Evolutionary conservation across 2,329 filamentous ascomycete species (phyloP), one percentile per base, ranked within the genome.

Genomic region (Aspergillus japonicus): DNA sequence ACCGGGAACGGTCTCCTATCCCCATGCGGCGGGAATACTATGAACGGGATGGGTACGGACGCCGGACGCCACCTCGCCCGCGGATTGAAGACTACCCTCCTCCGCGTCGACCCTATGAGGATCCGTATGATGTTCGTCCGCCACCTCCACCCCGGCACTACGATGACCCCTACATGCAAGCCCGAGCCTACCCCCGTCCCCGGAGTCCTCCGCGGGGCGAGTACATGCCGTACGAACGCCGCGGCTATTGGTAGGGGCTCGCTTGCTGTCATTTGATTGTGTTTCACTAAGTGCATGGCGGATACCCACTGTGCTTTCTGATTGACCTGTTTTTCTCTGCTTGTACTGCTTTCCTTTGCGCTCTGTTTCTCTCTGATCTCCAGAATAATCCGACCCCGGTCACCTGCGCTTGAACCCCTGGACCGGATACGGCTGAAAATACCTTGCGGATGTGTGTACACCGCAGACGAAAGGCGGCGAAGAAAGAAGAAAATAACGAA

Each of bases 1-100:
- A 96, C 77, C 92, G 94, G 73, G 92, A 96, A 72, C 88, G 93
- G 69, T 94, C 91, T 71, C 83, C 85, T 50, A 89, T 89, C 59
- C 89, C 85, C 21, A 65, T 77, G 57, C 83, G 89, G 61, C 89
- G 91, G 67, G 90, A 94, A 62, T 96, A 96, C 78, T 96, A 97
- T 77, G 89, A 91, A 50, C 91, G 94, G 64, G 87, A 89, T 72
- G 82, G 83, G 66, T 87, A 90, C 68, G 86, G 89, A 53, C 92
- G 93, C 71, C 89, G 91, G 59, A 92, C 91, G 58, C 91, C 92
- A 62, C 89, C 90, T 49, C 89, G 90, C 66, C 88, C 89, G 65
- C 88, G 89, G 49, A 82, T 90, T 64, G 89, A 93, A 62, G 92
- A 96, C 71, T 95, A 96, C 68, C 80, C 80, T 49, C 82, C 83